These are phyloP conservation scores for Linnemannia elongata DNA, from an alignment of 192 early-diverging fungal genomes.

Conservation along the genomic window DNA sequence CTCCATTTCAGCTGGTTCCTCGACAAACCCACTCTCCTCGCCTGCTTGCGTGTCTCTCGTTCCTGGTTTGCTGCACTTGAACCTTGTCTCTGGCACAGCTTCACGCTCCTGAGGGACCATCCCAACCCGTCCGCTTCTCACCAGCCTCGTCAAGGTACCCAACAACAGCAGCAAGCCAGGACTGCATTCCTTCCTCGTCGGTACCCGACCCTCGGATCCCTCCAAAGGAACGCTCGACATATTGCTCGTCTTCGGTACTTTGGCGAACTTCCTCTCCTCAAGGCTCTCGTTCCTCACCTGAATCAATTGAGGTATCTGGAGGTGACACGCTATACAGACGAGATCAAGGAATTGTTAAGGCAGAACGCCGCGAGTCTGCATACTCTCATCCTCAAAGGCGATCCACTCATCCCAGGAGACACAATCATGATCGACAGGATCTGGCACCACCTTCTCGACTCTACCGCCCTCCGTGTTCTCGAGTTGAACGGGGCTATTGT, in stretches of 20 bases:
- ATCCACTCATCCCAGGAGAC: slow-evolving; percentile 6
- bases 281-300: slow-evolving; percentile 5
- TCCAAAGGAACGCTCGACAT: slow-evolving; percentile 18
- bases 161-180: neutral
- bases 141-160: neutral
- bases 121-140: neutral
- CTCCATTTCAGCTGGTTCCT: neutral
- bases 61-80: slow-evolving; percentile 20
- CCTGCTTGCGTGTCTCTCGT: slow-evolving; percentile 12
- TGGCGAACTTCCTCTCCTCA: slow-evolving; percentile 17
- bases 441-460: slow-evolving; percentile 10
- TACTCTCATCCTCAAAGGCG: slow-evolving; percentile 20
- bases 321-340: neutral
- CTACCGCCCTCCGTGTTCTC: neutral
- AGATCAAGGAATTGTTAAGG: slow-evolving; percentile 20
- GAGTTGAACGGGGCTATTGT: slow-evolving; percentile 26
- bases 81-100: slow-evolving; percentile 23
- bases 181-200: neutral
- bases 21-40: neutral
- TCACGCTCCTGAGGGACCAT: slow-evolving; percentile 11
- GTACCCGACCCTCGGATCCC: neutral
- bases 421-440: slow-evolving; percentile 19
- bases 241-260: slow-evolving; percentile 14
- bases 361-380: slow-evolving; percentile 20
- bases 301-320: slow-evolving; percentile 28